Conservation (phyloP, 257 asterid species). For the Echium plantagineum region DNA sequence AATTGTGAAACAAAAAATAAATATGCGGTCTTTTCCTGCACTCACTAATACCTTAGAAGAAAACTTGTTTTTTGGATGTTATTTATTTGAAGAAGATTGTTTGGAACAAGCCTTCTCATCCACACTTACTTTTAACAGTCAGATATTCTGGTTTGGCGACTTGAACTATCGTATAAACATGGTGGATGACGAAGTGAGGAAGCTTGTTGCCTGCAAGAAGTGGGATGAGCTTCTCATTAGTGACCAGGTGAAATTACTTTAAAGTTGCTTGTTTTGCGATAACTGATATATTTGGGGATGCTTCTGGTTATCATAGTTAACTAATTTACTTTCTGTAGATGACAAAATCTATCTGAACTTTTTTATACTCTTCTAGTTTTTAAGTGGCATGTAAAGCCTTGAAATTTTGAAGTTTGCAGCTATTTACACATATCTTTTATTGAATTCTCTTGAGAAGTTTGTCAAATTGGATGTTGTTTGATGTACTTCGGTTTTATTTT, state of each 20-base stretch:
- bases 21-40: background rate
- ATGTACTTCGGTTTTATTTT: no score
- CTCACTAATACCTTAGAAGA: background rate
- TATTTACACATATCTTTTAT: no score
- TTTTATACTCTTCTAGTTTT: no score
- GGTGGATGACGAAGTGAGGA: constrained; percentile 55
- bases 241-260: constrained; percentile 49
- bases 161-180: constrained; percentile 76
- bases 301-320: no score
- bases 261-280: background rate
- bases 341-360: no score
- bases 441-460: no score
- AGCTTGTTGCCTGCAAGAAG: constrained; percentile 52
- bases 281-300: no score
- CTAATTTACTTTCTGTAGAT: no score
- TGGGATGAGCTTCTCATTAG: constrained; percentile 62
- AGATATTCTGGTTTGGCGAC: constrained; percentile 98
- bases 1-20: background rate
- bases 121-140: constrained; percentile 38
- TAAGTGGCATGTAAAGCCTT: no score
- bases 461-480: no score
- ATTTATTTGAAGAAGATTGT: background rate
- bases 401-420: no score
- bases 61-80: background rate
- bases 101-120: constrained; percentile 5